phyloP scores from a whole-genome alignment of 2,329 filamentous ascomycete species.

The Nemania abortiva region DNA sequence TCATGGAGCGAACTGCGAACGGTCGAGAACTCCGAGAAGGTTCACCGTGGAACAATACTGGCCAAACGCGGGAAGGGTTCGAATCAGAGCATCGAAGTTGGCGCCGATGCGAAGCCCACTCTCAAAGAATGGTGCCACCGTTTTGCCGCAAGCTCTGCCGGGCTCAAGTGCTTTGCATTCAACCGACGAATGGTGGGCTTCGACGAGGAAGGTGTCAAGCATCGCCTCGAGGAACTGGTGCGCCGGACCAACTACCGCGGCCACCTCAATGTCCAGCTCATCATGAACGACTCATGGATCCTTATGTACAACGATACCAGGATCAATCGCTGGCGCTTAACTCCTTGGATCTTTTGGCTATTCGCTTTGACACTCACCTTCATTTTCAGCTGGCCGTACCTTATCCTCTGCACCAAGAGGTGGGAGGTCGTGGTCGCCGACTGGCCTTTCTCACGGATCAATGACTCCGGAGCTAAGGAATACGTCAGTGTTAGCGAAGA shows the following conservation, averaged over 20 bases:
- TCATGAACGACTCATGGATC: constrained; percentile 66
- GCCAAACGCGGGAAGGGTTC: constrained; percentile 53
- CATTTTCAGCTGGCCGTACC: constrained; percentile 77
- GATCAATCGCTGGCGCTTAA: constrained; percentile 74
- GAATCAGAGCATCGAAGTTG: constrained; percentile 60
- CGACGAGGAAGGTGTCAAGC: constrained; percentile 65
- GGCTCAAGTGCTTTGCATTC: constrained; percentile 68
- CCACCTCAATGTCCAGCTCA: constrained; percentile 68
- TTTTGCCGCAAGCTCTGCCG: constrained; percentile 70
- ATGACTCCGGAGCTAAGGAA: constrained; percentile 53
- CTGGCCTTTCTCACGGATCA: constrained; percentile 66
- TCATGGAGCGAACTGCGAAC: constrained; percentile 62
- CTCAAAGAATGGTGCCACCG: constrained; percentile 75
- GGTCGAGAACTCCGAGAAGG: constrained; percentile 69
- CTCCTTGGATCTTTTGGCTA: constrained; percentile 71
- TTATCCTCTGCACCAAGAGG: constrained; percentile 74
- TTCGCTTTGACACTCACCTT: constrained; percentile 76
- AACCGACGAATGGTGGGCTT: constrained; percentile 69
- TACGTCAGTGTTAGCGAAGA: constrained; percentile 69
- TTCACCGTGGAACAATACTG: constrained; percentile 73
- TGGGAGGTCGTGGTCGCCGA: constrained; percentile 73
- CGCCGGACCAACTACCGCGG: constrained; percentile 76
- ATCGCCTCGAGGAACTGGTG: constrained; percentile 68
- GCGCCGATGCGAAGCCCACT: constrained; percentile 53
- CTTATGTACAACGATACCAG: constrained; percentile 73